Evolutionary conservation across 2,329 filamentous ascomycete species (phyloP).

Genomic region (Hypoxylon sp.): DNA sequence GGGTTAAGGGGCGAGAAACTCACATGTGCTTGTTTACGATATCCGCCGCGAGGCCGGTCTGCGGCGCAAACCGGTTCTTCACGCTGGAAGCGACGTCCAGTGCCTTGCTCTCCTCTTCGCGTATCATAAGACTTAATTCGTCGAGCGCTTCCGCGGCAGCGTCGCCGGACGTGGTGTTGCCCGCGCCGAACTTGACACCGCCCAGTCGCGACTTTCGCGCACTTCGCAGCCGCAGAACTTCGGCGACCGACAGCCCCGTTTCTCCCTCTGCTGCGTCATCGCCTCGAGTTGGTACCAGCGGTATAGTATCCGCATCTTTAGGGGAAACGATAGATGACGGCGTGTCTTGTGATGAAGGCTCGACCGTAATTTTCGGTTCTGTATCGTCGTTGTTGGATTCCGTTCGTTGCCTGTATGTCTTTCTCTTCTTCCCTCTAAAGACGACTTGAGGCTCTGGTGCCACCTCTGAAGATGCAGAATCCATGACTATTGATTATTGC

Average conservation of each 20-base stretch:
- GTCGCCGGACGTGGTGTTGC: constrained; percentile 27
- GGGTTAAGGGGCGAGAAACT: constrained; percentile 51
- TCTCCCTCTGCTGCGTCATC: constrained; percentile 46
- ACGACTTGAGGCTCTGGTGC: constrained; percentile 49
- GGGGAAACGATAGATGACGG: constrained; percentile 22
- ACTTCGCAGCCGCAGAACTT: constrained; percentile 62
- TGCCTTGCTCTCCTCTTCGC: constrained; percentile 46
- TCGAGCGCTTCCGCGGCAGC: constrained; percentile 40
- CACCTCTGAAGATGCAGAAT: constrained; percentile 34
- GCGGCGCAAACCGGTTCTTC: constrained; percentile 70
- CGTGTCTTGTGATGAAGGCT: constrained; percentile 7
- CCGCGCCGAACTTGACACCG: constrained; percentile 64
- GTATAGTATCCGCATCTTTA: constrained; percentile 19
- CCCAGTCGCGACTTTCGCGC: constrained; percentile 57
- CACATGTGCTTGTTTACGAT: constrained; percentile 80
- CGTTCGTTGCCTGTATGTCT: constrained; percentile 62
- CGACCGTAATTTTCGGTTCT: constrained; percentile 8
- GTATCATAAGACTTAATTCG: constrained; percentile 50
- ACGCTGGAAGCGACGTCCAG: constrained; percentile 46
- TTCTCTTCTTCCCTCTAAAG: constrained; percentile 69
- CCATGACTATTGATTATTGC: constrained; percentile 28
- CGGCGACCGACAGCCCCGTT: constrained; percentile 54
- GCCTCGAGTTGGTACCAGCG: constrained; percentile 1
- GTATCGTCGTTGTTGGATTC: constrained; percentile 42
- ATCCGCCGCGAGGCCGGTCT: constrained; percentile 73